A percentile compares a stretch with the other conserved stretches of the same genome.
Conservation (phyloP, 495 filamentous ascomycete genomes). For the Penicillium simplicissimum region DNA sequence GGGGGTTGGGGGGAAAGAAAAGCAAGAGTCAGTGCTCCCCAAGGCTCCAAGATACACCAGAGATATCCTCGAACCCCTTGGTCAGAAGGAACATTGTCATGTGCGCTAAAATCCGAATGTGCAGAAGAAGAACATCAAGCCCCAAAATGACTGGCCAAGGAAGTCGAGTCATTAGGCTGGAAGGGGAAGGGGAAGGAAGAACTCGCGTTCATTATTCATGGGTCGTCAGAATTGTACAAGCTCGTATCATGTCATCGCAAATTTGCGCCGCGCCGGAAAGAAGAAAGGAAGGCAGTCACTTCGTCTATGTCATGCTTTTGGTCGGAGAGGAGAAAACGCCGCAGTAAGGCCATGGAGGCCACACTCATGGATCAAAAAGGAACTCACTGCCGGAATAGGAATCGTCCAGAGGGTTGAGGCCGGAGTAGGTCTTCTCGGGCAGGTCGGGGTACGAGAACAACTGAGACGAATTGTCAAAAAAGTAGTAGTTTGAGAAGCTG, state of each 20-base stretch:
- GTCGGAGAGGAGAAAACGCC: slow-evolving; percentile 6
- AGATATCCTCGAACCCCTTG: slow-evolving; percentile 3
- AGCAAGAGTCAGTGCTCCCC: slow-evolving; percentile 13
- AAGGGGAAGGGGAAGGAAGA: slow-evolving; percentile 23
- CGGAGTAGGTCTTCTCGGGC: slow-evolving; percentile 37
- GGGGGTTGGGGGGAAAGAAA: slow-evolving; percentile 5
- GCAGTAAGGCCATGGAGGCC: background rate
- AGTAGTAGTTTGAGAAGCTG: slow-evolving; percentile 34
- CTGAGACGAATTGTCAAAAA: slow-evolving; percentile 30
- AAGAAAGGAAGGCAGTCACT: slow-evolving; percentile 12
- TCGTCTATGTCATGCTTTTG: slow-evolving; percentile 22
- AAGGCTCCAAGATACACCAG: slow-evolving; percentile 9
- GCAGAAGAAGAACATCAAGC: slow-evolving; percentile 5
- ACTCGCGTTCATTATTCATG: slow-evolving; percentile 19
- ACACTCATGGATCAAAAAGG: slow-evolving; percentile 27
- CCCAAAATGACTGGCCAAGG: slow-evolving; percentile 1
- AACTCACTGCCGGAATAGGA: slow-evolving; percentile 37
- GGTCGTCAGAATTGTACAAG: slow-evolving; percentile 32
- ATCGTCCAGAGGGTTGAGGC: slow-evolving; percentile 34
- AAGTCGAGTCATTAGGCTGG: slow-evolving; percentile 9
- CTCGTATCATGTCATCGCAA: slow-evolving; percentile 29
- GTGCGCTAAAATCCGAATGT: slow-evolving; percentile 16
- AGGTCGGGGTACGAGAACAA: slow-evolving; percentile 43
- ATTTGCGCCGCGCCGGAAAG: slow-evolving; percentile 21
- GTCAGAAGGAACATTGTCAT: slow-evolving; percentile 9